phyloP scores from a whole-genome alignment of 495 filamentous ascomycete genomes.

The Elaphomyces granulatus region DNA sequence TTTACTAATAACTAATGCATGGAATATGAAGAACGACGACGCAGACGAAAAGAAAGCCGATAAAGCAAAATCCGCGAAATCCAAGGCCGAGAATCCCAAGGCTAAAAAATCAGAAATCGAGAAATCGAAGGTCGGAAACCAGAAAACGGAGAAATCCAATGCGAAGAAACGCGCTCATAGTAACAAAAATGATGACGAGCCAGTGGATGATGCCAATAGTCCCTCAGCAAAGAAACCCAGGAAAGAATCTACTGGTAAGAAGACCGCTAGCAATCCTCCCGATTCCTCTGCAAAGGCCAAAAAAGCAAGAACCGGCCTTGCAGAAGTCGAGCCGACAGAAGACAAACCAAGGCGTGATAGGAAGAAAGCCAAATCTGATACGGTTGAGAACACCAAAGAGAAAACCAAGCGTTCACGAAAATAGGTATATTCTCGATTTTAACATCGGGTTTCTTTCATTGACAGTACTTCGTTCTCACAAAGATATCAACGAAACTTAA shows the following conservation, averaged over 20 bases:
- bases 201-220: constrained; percentile 9
- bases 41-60: constrained; percentile 11
- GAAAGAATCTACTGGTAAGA: constrained; percentile 3
- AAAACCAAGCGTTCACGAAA: constrained; percentile 17
- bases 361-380: constrained; percentile 8
- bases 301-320: not conserved
- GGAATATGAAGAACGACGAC: constrained; percentile 7
- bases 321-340: constrained; percentile 3
- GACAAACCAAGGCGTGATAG: constrained; percentile 16
- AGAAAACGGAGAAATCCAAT: constrained; percentile 9
- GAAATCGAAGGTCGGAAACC: constrained; percentile 9
- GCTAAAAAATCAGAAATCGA: too few species aligned
- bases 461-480: too few species aligned
- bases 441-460: too few species aligned
- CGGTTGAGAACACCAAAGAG: constrained; percentile 1
- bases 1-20: constrained; percentile 1
- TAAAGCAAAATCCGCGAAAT: constrained; percentile 7
- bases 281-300: constrained; percentile 2
- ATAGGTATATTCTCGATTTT: too few species aligned
- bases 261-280: constrained; percentile 2
- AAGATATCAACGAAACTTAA: too few species aligned
- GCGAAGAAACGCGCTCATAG: constrained; percentile 31
- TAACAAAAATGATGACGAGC: constrained; percentile 14
- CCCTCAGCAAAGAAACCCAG: constrained; percentile 10
- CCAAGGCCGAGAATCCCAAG: too few species aligned